A percentile compares a stretch with the other conserved stretches of the same genome.
Conservation (phyloP, 148 eudicot species). For the Rhododendron williamsianum region DNA sequence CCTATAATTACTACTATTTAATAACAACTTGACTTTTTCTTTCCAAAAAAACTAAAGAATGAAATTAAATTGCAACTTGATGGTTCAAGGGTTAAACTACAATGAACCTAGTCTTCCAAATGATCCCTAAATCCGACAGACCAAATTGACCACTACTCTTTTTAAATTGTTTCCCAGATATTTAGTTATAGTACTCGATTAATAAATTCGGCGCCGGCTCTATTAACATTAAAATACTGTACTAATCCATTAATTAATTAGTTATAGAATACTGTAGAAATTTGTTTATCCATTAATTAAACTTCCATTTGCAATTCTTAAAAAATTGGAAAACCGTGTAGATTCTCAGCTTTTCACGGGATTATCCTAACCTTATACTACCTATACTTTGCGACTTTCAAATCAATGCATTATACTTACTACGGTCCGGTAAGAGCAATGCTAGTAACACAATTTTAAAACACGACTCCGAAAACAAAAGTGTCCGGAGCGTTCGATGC, state of each 20-base stretch:
- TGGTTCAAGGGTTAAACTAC: constrained; percentile 1
- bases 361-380: not conserved
- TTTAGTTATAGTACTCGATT: not conserved
- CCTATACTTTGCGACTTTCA: not conserved
- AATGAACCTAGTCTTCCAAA: constrained; percentile 10
- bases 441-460: no score
- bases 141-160: not conserved
- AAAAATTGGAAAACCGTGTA: not conserved
- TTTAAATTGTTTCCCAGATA: not conserved
- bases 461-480: no score
- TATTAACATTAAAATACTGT: not conserved
- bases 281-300: not conserved
- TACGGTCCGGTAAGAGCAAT: not conserved
- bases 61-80: not conserved
- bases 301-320: no score
- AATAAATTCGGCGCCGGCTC: no score
- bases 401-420: not conserved
- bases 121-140: not conserved
- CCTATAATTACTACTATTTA: no score
- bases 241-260: not conserved
- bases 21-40: no score
- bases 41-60: not conserved
- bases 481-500: not conserved
- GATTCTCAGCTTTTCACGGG: not conserved
- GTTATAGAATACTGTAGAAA: not conserved